phyloP scores from a whole-genome alignment of 768 basidiomycete species.

The Leccinum fibrillosum region DNA sequence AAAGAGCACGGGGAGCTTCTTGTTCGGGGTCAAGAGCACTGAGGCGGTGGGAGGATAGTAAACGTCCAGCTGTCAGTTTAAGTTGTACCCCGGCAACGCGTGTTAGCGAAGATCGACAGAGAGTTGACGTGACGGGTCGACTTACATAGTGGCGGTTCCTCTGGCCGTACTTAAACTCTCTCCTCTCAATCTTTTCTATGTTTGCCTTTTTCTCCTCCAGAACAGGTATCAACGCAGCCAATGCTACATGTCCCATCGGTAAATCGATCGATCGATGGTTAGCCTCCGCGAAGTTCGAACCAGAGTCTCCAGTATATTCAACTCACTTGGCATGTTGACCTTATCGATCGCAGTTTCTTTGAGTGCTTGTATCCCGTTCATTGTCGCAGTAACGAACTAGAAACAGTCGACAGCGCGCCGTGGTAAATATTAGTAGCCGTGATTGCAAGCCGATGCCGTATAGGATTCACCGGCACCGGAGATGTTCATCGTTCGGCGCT shows the following conservation, averaged over 20 bases:
- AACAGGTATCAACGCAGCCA: constrained; percentile 46
- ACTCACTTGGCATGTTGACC: constrained; percentile 36
- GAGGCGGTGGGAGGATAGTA: constrained; percentile 50
- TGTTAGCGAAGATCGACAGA: neutral
- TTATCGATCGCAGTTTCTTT: constrained; percentile 29
- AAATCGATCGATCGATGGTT: constrained; percentile 2
- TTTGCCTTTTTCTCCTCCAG: constrained; percentile 44
- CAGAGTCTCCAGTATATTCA: neutral
- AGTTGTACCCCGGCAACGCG: constrained; percentile 20
- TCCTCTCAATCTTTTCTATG: constrained; percentile 47
- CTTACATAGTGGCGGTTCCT: constrained; percentile 39
- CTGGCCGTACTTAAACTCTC: constrained; percentile 55
- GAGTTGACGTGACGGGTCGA: neutral
- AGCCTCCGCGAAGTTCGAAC: neutral
- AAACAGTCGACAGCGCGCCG: neutral
- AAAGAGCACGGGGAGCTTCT: constrained; percentile 50
- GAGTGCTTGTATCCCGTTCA: constrained; percentile 37
- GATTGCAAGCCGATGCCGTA: neutral
- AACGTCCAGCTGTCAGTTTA: constrained; percentile 46
- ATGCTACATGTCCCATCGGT: constrained; percentile 33
- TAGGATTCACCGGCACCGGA: neutral
- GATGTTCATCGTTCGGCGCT: neutral
- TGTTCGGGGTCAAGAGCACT: constrained; percentile 18
- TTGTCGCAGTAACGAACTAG: constrained; percentile 10
- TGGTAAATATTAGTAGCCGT: neutral